Base-by-base conservation (phyloP, 1,139 yeast genomes). In the Geotrichum cucujoidarum region DNA sequence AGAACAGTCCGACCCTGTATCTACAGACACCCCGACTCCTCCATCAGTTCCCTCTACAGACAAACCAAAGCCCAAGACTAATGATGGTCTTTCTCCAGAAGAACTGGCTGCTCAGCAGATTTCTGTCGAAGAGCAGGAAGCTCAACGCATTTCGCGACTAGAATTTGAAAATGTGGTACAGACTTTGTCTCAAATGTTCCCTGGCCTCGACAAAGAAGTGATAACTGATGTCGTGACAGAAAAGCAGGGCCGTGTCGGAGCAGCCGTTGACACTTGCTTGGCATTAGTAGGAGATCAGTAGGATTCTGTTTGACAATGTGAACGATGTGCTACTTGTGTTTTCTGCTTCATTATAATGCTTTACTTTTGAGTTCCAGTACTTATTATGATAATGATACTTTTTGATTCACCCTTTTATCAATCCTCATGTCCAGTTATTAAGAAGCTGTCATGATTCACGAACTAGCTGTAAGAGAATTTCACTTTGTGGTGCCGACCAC, bases 161-260 rank as follows among this genome's bases (percentile, higher is more conserved):
- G 79, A 77, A 53, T 69, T 67, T 42, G 66, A 67, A 31, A 69
- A 70, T 30, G 73, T 73, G 11, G 61, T 72, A 10, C 68, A 68
- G 3, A 76, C 78, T 1, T 69, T 89, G 44, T 69, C 69, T 27
- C 81, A 80, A 48, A 85, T 89, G 78, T 88, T 89, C 65, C 95
- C 96, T 1, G 71, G 71, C 32, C 68, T 88, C 51, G 96, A 88
- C 57, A 69, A 70, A 35, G 83, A 77, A 0, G 70, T 89, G 1
- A 72, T 89, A 45, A 77, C 74, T 47, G 96, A 89, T 60, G 82
- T 89, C 3, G 74, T 87, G 25, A 68, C 70, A 1, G 78, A 83
- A 63, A 83, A 83, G 60, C 74, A 79, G 48, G 85, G 86, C 20
- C 73, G 83, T 46, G 74, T 85, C 18, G 95, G 90, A 22, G 76